Conservation (phyloP, 1,139 yeast species). For the Chernovozyma sophiae-reginae region DNA sequence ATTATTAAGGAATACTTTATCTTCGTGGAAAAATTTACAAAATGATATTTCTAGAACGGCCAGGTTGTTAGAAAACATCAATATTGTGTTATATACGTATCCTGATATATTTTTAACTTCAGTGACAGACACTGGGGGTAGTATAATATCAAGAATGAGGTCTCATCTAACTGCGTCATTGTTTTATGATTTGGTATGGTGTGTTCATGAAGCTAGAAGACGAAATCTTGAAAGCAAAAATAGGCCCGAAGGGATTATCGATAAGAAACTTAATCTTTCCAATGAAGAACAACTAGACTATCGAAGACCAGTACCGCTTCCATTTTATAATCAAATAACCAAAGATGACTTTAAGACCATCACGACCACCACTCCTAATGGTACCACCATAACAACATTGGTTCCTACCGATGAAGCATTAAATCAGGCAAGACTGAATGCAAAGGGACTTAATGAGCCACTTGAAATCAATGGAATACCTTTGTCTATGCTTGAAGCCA, state of each 20-base stretch:
- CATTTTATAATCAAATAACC: conserved; percentile 92
- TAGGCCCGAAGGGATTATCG: conserved; percentile 20
- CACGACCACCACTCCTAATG: conserved; percentile 85
- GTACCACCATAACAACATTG: conserved; percentile 84
- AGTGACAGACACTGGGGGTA: conserved; percentile 25
- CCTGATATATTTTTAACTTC: conserved; percentile 66
- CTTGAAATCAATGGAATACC: conserved; percentile 79
- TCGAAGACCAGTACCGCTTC: conserved; percentile 61
- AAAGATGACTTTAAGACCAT: conserved; percentile 84
- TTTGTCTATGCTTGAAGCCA: conserved; percentile 71
- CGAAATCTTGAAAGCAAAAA: conserved; percentile 53
- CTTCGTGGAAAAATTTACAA: conserved; percentile 89
- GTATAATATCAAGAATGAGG: conserved; percentile 83
- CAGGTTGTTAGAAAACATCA: conserved; percentile 84
- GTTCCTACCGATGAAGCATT: conserved; percentile 84
- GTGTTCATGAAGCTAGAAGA: conserved; percentile 90
- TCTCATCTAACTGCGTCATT: conserved; percentile 89
- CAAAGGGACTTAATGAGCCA: conserved; percentile 53
- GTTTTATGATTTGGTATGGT: conserved; percentile 91
- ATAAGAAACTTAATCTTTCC: conserved; percentile 11
- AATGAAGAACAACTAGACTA: conserved; percentile 8
- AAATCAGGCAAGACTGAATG: conserved; percentile 52
- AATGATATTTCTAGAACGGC: conserved; percentile 92
- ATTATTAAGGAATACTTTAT: conserved; percentile 76
- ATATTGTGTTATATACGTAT: conserved; percentile 80